Base-by-base conservation (phyloP, 1,284 basidiomycete genomes). In the Boletus sp. region DNA sequence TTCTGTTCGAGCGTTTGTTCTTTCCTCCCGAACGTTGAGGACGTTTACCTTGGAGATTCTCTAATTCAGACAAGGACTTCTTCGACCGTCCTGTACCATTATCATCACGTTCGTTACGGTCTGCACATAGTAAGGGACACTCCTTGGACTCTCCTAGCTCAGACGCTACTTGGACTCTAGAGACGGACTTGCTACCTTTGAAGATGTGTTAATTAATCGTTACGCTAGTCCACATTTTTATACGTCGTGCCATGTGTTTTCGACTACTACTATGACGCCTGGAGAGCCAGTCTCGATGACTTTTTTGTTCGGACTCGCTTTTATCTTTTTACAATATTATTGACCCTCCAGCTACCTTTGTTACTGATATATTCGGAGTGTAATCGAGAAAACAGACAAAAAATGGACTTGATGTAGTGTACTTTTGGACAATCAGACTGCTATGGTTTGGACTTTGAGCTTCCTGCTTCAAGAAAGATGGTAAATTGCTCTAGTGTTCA, bases 221-320 rank as follows among this genome's bases (percentile, higher is more conserved):
- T 67, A 67, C 46, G 52, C 52, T 62, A 62, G 40, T 50, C 44
- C 53, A 63, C 57, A 57, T 48, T 52, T 43, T 58, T 66, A 61
- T 56, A 64, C 33, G 43, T 50, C 57, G 54, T 61, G 57, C 41
- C 51, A 54, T 53, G 51, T 34, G 5, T 34, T 34, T 34, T 48
- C 35, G 49, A 51, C 34, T 48, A 57, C 29, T 44, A 48, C 29
- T 17, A 25, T 30, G 48, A 46, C 19, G 30, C 27, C 19, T 40
- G 44, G 44, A 27, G 47, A 47, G 17, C 17, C 23, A 19, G 30
- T 22, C 27, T 29, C 23, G n/a, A 47, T 8, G 17, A 46, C 30
- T 26, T 35, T 29, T 16, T 32, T 44, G 43, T 39, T 49, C 30
- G 48, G 57, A 60, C 57, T 23, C 36, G 23, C 33, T 41, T 44